These are phyloP conservation scores for Clarireedia hainanense DNA, from an alignment of 2,329 filamentous ascomycete genomes.

Conservation along the genomic window DNA sequence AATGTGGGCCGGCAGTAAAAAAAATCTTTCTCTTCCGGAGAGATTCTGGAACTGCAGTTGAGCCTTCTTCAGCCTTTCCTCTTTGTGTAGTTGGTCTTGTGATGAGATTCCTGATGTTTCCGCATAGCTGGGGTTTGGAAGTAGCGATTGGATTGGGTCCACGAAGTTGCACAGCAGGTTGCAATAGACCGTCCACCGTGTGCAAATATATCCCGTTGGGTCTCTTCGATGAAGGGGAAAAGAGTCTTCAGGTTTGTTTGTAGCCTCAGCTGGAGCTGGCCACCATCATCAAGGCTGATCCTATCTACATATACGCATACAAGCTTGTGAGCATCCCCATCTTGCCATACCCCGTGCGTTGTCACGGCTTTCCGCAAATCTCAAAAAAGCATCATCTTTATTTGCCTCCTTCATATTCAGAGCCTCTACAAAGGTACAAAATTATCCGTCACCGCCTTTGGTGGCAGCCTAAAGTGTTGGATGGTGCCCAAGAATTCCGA, in stretches of 20 bases:
- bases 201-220: not conserved
- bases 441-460: slow-evolving; percentile 7
- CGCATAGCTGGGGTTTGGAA: not conserved
- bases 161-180: slow-evolving; percentile 6
- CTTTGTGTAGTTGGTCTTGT: slow-evolving; percentile 7
- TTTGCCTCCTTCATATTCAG: slow-evolving; percentile 1
- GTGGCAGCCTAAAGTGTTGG: slow-evolving; percentile 1
- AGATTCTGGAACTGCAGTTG: not conserved
- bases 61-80: slow-evolving; percentile 5
- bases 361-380: not conserved
- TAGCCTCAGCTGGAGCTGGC: slow-evolving; percentile 3
- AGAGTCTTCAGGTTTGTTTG: not conserved
- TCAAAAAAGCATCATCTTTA: not conserved
- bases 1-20: slow-evolving; percentile 5
- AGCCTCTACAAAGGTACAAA: slow-evolving; percentile 3
- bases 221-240: not conserved
- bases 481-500: slow-evolving; percentile 11
- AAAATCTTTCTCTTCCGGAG: not conserved
- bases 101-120: slow-evolving; percentile 4
- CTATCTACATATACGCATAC: slow-evolving; percentile 10
- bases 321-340: not conserved
- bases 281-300: not conserved
- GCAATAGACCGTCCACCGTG: no score
- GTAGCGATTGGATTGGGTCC: not conserved
- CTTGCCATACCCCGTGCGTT: not conserved